Percentiles rank a stretch among this genome's conserved stretches.
Evolutionary conservation across 345 rosid species (phyloP).

Genomic region (Psidium friedrichsthalianum): DNA sequence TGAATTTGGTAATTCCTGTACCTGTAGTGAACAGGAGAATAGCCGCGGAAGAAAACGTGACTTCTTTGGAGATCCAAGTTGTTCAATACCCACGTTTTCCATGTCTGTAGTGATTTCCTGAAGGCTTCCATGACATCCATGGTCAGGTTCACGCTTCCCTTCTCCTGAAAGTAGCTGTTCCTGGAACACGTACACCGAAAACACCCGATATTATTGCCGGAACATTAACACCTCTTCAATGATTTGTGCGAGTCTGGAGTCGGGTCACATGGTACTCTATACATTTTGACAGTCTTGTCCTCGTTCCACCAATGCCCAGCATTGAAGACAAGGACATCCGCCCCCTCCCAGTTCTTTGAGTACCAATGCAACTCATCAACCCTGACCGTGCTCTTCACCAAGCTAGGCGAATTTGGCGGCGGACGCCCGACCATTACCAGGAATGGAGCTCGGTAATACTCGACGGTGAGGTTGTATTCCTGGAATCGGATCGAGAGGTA

Average conservation of each 20-base stretch:
- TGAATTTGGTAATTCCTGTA: neutral
- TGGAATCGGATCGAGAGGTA: constrained; percentile 63
- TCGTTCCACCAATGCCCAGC: constrained; percentile 80
- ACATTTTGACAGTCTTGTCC: constrained; percentile 25
- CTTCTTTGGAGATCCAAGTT: constrained; percentile 33
- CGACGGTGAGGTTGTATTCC: constrained; percentile 50
- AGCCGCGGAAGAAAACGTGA: constrained; percentile 52
- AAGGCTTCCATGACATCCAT: constrained; percentile 51
- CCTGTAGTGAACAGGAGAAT: constrained; percentile 70
- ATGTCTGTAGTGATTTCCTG: constrained; percentile 39
- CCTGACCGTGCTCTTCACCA: constrained; percentile 31
- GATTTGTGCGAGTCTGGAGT: neutral
- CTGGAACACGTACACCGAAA: constrained; percentile 9
- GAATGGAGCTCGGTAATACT: constrained; percentile 71
- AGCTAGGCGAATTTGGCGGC: constrained; percentile 19
- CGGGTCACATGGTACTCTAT: constrained; percentile 13
- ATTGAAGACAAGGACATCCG: constrained; percentile 51
- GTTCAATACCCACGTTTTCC: constrained; percentile 43
- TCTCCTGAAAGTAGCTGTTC: constrained; percentile 52
- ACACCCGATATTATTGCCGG: neutral
- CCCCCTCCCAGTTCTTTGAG: constrained; percentile 44
- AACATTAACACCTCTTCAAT: neutral
- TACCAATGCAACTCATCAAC: constrained; percentile 58
- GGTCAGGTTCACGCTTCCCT: constrained; percentile 37
- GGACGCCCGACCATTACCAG: constrained; percentile 45